These are phyloP conservation scores for Spizellomyces punctatus DNA, from an alignment of 192 early-diverging fungal species.

Conservation along the genomic window DNA sequence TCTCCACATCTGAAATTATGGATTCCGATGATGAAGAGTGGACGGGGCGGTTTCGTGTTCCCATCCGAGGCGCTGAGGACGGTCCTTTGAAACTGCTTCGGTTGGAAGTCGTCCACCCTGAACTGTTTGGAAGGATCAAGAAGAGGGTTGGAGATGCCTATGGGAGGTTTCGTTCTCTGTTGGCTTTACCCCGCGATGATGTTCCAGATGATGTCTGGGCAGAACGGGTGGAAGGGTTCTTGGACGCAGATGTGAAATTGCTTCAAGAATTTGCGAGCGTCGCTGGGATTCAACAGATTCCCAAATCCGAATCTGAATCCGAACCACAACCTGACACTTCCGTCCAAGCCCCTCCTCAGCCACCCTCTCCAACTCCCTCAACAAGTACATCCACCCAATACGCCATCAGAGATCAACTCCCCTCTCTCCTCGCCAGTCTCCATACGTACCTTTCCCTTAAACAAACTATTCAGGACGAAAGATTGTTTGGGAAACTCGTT, in stretches of 20 bases:
- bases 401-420: constrained; percentile 16
- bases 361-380: background rate
- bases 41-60: constrained; percentile 19
- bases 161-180: constrained; percentile 14
- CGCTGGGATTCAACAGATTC: constrained; percentile 13
- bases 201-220: constrained; percentile 21
- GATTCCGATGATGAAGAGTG: constrained; percentile 30
- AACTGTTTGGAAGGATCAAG: constrained; percentile 18
- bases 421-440: constrained; percentile 5
- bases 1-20: constrained; percentile 27
- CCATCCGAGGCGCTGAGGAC: constrained; percentile 9
- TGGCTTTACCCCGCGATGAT: constrained; percentile 5
- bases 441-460: constrained; percentile 15
- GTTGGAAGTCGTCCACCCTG: constrained; percentile 8
- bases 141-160: constrained; percentile 22
- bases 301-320: background rate
- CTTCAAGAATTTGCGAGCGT: constrained; percentile 11
- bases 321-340: background rate
- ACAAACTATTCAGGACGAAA: constrained; percentile 28
- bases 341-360: background rate
- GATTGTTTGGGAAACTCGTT: constrained; percentile 20
- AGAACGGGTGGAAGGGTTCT: constrained; percentile 24
- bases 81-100: background rate
- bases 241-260: constrained; percentile 8
- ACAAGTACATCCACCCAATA: background rate